Evolutionary conservation across 2,329 filamentous ascomycete species (phyloP).

Genomic region (Ambrosiella beaveri): DNA sequence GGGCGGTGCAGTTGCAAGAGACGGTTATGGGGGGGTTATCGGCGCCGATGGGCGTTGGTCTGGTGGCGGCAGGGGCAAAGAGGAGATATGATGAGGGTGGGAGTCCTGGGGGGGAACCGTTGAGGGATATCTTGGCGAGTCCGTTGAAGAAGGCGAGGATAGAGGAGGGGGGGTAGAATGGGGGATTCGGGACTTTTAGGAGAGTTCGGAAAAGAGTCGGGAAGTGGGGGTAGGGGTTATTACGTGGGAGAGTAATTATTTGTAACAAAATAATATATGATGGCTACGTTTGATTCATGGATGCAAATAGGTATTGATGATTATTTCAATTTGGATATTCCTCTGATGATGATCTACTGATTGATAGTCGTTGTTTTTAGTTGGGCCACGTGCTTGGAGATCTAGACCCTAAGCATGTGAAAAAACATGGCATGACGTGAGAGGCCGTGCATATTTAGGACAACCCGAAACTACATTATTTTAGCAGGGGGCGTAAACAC

Average conservation of each 20-base stretch:
- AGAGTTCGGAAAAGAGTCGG: no score
- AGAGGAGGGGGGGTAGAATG: neutral
- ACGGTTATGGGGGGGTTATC: neutral
- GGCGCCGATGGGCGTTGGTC: neutral
- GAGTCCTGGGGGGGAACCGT: slow-evolving; percentile 15
- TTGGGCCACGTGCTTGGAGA: no score
- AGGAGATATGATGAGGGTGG: neutral
- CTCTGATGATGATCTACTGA: no score
- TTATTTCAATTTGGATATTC: no score
- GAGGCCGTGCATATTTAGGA: no score
- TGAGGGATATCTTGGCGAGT: slow-evolving; percentile 13
- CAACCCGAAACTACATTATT: no score
- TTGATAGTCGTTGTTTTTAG: no score
- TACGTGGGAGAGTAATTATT: neutral
- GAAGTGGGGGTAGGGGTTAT: neutral
- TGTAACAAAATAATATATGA: neutral
- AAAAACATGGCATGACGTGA: no score
- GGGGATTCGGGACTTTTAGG: no score
- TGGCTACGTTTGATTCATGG: neutral
- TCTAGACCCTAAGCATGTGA: no score
- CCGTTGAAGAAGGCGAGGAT: slow-evolving; percentile 4
- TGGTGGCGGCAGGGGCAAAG: neutral
- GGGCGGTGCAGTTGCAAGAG: neutral
- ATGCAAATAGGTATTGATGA: no score
- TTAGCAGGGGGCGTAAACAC: no score